Evolutionary conservation across 192 early-diverging fungal species (phyloP).

Genomic region (Haplosporangium gracile): DNA sequence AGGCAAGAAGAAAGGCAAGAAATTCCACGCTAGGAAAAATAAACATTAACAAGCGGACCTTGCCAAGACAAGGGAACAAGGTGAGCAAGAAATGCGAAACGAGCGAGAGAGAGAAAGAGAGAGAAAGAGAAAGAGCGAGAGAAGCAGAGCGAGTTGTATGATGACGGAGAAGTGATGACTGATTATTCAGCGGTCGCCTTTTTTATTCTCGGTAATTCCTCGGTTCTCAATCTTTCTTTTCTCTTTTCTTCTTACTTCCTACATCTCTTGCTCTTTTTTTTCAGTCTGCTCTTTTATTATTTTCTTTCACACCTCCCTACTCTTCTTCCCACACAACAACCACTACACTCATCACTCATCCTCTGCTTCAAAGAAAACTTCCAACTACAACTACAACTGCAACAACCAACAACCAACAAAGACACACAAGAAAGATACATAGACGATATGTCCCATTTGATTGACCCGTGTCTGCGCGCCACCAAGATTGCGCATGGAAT

Average conservation of each 20-base stretch:
- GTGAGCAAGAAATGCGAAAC: too few relatives aligned
- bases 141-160: not conserved
- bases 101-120: not conserved
- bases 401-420: not conserved
- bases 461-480: constrained; percentile 51
- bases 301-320: not conserved
- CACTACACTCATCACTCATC: not conserved
- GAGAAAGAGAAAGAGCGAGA: too few relatives aligned
- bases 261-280: not conserved
- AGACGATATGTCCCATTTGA: constrained; percentile 38
- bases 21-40: not conserved
- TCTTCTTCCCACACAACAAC: not conserved
- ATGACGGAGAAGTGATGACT: constrained; percentile 3
- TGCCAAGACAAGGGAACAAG: not conserved
- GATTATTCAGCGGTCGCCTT: not conserved
- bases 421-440: not conserved
- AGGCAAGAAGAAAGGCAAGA: not conserved
- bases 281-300: not conserved
- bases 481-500: constrained; percentile 56
- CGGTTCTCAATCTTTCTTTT: constrained; percentile 2
- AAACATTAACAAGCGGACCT: not conserved
- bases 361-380: not conserved
- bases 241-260: not conserved
- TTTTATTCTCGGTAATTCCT: not conserved
- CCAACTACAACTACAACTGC: not conserved